Evolutionary conservation across 2,329 filamentous ascomycete genomes (phyloP), one percentile per base, ranked within the genome.

Genomic region (Trichothecium roseum): DNA sequence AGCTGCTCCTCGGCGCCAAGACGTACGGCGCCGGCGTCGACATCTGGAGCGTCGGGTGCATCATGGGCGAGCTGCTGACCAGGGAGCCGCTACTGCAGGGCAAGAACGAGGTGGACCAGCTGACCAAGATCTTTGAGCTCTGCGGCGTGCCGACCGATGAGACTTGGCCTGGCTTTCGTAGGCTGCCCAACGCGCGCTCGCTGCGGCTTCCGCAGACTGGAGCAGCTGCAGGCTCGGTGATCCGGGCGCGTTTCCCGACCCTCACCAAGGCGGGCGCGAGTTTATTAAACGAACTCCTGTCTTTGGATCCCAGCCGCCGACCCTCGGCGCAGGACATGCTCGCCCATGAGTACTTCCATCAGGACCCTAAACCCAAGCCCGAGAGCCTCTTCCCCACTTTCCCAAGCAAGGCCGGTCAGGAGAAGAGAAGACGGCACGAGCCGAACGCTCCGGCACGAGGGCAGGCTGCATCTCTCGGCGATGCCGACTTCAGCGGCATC

Each of bases 341-440:
- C 26, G 64, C 69, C 32, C 85, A 95, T 56, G 68, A 77, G 26
- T 98, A 94, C 57, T 98, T 98, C 57, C 67, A 58, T 14, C 88
- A 96, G 60, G 82, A 93, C 46, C 91, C 91, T 1, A 83, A 83
- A 41, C 85, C 88, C 2, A 96, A 96, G 62, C 78, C 81, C 7
- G 82, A 85, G 53, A 82, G 81, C 48, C 81, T 98, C 79, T 96
- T 98, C 53, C 91, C 91, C 3, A 96, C 91, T 0, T 98, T 96
- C 55, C 91, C 91, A 0, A 91, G 84, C 48, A 95, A 94, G 58
- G 91, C 91, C 0, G 86, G 87, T 2, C 83, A 91, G 65, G 91
- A 98, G 66, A 81, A 79, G 51, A 68, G 87, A 46, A 67, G 84
- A 43, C 68, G 74, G 27, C 68, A 74, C 40, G 76, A 78, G 40